Evolutionary conservation across 2,329 filamentous ascomycete species (phyloP).

Genomic region (Dactylellina cionopaga): DNA sequence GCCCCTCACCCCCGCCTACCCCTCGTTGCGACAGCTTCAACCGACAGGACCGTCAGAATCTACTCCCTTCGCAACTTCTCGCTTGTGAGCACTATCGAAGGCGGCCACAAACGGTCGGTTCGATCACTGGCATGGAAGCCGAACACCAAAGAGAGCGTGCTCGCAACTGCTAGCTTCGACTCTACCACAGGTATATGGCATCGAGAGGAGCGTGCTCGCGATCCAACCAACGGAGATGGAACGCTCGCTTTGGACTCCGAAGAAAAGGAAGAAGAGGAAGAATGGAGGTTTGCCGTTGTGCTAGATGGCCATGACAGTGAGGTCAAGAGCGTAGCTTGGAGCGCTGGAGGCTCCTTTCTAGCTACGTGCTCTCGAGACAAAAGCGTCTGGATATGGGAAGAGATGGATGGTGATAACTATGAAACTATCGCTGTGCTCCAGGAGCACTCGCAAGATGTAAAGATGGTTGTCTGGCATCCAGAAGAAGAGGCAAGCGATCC

Average conservation of each 20-base stretch:
- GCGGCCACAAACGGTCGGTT: conserved; percentile 91
- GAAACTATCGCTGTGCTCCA: conserved; percentile 94
- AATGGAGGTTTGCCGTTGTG: conserved; percentile 92
- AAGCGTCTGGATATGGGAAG: conserved; percentile 98
- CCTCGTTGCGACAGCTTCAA: conserved; percentile 86
- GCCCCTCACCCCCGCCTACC: conserved; percentile 86
- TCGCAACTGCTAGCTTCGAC: conserved; percentile 94
- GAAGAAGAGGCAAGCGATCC: conserved; percentile 63
- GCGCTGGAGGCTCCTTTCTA: conserved; percentile 77
- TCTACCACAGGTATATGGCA: conserved; percentile 87
- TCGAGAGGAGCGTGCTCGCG: conserved; percentile 65
- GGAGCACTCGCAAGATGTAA: conserved; percentile 95
- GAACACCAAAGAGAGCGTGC: conserved; percentile 73
- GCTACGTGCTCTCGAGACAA: conserved; percentile 94
- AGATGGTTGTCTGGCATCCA: conserved; percentile 91
- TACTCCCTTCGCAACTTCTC: conserved; percentile 86
- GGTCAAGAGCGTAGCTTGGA: conserved; percentile 82
- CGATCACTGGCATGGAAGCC: conserved; percentile 90
- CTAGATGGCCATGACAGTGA: conserved; percentile 96
- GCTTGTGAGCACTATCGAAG: conserved; percentile 80
- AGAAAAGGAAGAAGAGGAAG: conserved; percentile 71
- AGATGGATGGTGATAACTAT: conserved; percentile 92
- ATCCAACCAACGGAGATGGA: conserved; percentile 59
- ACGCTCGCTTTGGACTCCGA: conserved; percentile 60
- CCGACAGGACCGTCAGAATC: conserved; percentile 84